Conservation (phyloP, 805 yeast genomes). For the Kuraishia capsulata region DNA sequence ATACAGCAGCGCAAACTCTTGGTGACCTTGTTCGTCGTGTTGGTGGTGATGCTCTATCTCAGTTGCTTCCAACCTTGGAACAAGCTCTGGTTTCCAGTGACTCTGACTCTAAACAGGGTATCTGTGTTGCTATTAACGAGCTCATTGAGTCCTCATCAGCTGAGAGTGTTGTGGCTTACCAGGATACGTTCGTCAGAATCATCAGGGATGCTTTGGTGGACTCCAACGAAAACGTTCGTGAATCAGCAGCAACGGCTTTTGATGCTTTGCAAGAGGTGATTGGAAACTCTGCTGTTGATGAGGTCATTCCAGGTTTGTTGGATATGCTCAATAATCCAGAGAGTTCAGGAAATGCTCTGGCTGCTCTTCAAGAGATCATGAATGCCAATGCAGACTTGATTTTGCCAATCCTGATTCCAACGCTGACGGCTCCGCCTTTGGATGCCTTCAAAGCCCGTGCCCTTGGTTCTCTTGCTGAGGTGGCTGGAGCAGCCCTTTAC, state of each 20-base stretch:
- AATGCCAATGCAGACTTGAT: constrained; percentile 81
- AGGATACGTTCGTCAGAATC: constrained; percentile 60
- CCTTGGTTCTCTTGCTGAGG: constrained; percentile 77
- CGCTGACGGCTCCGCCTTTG: constrained; percentile 73
- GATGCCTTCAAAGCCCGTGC: constrained; percentile 82
- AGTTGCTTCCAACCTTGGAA: constrained; percentile 78
- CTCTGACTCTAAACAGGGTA: constrained; percentile 89
- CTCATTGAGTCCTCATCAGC: constrained; percentile 65
- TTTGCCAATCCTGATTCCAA: constrained; percentile 88
- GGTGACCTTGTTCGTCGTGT: constrained; percentile 94
- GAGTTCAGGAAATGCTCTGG: constrained; percentile 64
- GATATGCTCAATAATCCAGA: constrained; percentile 21
- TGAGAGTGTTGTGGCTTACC: constrained; percentile 54
- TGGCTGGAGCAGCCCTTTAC: constrained; percentile 64
- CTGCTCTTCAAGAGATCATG: constrained; percentile 89
- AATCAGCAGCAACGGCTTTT: constrained; percentile 85
- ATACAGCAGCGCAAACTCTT: constrained; percentile 85
- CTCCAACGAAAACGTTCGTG: constrained; percentile 63
- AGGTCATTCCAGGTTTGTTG: constrained; percentile 76
- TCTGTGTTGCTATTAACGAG: constrained; percentile 87
- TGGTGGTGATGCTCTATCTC: constrained; percentile 78
- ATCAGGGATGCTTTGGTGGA: constrained; percentile 78
- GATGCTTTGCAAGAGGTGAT: constrained; percentile 76
- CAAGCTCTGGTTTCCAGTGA: constrained; percentile 51
- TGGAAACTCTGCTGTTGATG: constrained; percentile 83